Evolutionary conservation across 768 basidiomycete genomes (phyloP).

Genomic region (Dioszegia aurantiaca): DNA sequence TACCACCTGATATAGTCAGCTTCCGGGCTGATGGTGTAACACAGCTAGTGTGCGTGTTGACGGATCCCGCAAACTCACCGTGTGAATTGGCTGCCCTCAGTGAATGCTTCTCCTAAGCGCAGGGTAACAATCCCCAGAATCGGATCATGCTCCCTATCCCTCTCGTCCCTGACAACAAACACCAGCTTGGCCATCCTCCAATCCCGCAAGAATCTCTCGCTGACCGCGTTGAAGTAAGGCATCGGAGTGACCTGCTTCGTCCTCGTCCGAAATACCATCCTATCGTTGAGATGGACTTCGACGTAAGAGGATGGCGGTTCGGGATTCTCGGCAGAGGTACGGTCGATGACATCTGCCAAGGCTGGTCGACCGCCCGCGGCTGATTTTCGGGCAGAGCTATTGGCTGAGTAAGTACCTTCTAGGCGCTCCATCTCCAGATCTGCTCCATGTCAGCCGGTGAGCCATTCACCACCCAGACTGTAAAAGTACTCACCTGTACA

Average conservation of each 20-base stretch:
- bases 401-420: conserved; percentile 36
- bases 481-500: conserved; percentile 33
- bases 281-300: conserved; percentile 52
- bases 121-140: conserved; percentile 47
- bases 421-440: conserved; percentile 43
- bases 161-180: conserved; percentile 50
- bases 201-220: conserved; percentile 51
- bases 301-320: conserved; percentile 48
- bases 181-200: conserved; percentile 46
- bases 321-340: conserved; percentile 38
- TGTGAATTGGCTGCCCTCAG: conserved; percentile 40
- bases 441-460: conserved; percentile 2
- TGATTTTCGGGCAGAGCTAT: conserved; percentile 13
- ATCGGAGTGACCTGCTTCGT: conserved; percentile 50
- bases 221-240: conserved; percentile 51
- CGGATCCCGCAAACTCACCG: conserved; percentile 8
- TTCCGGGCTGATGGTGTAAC: not conserved
- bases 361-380: conserved; percentile 42
- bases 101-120: conserved; percentile 39
- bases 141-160: conserved; percentile 52
- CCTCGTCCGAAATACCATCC: conserved; percentile 48
- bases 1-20: conserved; percentile 33
- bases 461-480: not conserved
- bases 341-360: conserved; percentile 37
- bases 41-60: too few relatives aligned